phyloP scores from a whole-genome alignment of 805 yeast species.

The Metschnikowia shivogae region DNA sequence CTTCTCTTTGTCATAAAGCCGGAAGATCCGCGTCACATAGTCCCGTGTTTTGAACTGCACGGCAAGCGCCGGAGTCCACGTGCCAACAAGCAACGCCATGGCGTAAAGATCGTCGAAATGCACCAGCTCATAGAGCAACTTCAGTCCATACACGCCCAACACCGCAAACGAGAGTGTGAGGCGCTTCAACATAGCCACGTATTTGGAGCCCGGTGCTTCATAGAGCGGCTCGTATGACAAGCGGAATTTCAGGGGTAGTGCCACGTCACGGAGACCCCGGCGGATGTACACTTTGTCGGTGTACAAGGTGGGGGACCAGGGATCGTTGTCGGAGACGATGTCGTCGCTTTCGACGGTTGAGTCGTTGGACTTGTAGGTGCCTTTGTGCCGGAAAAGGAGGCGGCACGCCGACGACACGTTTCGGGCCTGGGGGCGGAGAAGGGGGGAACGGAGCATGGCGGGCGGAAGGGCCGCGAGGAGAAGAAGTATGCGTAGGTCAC shows the following conservation, averaged over 20 bases:
- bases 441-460: constrained; percentile 7
- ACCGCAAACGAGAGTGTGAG: constrained; percentile 58
- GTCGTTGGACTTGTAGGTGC: constrained; percentile 24
- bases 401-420: constrained; percentile 8
- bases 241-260: constrained; percentile 49
- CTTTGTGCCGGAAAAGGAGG: constrained; percentile 13
- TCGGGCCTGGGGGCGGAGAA: background rate
- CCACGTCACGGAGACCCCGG: constrained; percentile 34
- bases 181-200: constrained; percentile 60
- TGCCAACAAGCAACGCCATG: constrained; percentile 37
- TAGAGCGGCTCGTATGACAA: constrained; percentile 61
- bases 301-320: constrained; percentile 43
- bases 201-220: constrained; percentile 57
- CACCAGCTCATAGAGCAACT: constrained; percentile 50
- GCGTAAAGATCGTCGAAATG: constrained; percentile 51
- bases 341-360: constrained; percentile 40
- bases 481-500: too few relatives aligned
- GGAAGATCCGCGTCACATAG: constrained; percentile 66
- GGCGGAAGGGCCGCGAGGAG: too few relatives aligned
- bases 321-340: constrained; percentile 38
- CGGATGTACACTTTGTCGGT: constrained; percentile 43
- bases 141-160: constrained; percentile 59
- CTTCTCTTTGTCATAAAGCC: constrained; percentile 60
- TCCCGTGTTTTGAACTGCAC: constrained; percentile 53
- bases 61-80: constrained; percentile 54